A percentile compares a stretch with the other conserved stretches of the same genome.
Conservation (phyloP, 257 asterid genomes). For the Solanum commersonii region DNA sequence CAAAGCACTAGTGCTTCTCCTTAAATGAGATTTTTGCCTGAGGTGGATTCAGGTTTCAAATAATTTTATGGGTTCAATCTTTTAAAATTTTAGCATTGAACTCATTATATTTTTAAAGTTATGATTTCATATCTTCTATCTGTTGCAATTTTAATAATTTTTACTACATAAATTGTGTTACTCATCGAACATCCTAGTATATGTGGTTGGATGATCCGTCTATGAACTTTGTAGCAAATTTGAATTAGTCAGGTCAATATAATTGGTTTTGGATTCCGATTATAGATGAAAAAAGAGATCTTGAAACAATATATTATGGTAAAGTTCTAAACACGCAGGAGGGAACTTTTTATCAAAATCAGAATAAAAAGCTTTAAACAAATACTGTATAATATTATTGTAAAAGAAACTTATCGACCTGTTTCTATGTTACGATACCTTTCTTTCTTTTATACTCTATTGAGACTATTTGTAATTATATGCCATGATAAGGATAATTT, state of each 20-base stretch:
- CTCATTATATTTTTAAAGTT: neutral
- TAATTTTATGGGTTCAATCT: neutral
- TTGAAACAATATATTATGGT: neutral
- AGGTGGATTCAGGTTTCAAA: neutral
- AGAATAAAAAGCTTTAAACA: neutral
- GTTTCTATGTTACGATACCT: neutral
- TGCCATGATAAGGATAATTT: neutral
- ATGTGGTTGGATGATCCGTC: neutral
- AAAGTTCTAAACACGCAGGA: neutral
- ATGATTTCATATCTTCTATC: neutral
- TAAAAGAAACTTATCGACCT: neutral
- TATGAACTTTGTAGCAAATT: neutral
- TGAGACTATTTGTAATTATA: neutral
- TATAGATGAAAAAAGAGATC: neutral
- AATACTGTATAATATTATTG: neutral
- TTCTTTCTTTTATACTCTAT: neutral
- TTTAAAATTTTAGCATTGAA: neutral
- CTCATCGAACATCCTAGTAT: neutral
- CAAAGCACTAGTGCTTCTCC: neutral
- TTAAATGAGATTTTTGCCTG: neutral
- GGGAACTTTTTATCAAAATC: neutral
- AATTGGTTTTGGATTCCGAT: neutral
- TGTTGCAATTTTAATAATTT: neutral
- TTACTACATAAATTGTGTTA: neutral
- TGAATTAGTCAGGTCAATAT: neutral